Conservation (phyloP, 208 protist species). For the Acanthamoeba healyi region DNA sequence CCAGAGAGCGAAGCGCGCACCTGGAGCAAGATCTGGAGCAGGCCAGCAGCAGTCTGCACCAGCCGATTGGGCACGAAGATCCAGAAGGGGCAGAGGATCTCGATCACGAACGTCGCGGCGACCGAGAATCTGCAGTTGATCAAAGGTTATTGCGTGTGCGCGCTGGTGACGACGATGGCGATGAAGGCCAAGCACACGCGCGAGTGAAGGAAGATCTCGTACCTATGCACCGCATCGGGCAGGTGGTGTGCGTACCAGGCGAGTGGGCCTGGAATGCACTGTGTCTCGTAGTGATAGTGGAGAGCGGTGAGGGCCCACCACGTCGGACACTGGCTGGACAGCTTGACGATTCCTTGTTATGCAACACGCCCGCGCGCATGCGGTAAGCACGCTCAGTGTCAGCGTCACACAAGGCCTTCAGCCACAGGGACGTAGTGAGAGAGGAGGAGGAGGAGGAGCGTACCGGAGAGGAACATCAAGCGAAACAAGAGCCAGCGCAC, state of each 20-base stretch:
- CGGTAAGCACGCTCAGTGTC: too few relatives aligned
- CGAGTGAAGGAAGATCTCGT: too few relatives aligned
- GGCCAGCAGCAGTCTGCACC: constrained; percentile 44
- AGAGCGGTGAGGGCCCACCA: constrained; percentile 84
- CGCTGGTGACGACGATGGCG: too few relatives aligned
- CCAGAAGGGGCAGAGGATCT: constrained; percentile 71
- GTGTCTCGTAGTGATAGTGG: constrained; percentile 84
- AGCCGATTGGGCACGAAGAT: constrained; percentile 78
- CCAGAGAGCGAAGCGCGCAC: background rate
- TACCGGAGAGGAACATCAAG: constrained; percentile 77
- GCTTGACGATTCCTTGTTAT: too few relatives aligned
- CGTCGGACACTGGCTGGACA: constrained; percentile 73
- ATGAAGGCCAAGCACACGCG: too few relatives aligned
- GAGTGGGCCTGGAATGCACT: constrained; percentile 83
- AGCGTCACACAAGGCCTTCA: background rate
- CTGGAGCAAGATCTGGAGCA: constrained; percentile 76
- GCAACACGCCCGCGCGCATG: too few relatives aligned
- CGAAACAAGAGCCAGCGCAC: constrained; percentile 75
- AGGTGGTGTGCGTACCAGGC: constrained; percentile 84
- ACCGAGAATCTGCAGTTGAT: background rate
- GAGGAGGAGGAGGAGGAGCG: too few relatives aligned
- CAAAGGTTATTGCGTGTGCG: too few relatives aligned
- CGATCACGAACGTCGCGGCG: constrained; percentile 66
- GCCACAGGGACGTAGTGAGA: too few relatives aligned
- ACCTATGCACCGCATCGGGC: constrained; percentile 68